Conservation (phyloP, 257 asterid genomes). For the Ophiorrhiza pumila region DNA sequence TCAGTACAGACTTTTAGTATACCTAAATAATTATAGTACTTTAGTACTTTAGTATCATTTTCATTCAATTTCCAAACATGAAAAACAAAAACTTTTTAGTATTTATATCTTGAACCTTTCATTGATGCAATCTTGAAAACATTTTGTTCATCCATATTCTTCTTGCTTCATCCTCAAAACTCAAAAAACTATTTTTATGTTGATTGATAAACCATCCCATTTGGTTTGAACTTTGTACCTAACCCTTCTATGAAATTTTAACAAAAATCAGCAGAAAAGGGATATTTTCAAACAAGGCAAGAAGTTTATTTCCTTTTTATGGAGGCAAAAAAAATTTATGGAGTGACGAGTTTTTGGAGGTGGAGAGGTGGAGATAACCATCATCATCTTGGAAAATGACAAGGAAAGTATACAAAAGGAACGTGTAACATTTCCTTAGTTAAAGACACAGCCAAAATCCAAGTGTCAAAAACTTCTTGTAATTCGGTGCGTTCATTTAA, state of each 20-base stretch:
- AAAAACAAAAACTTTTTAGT: background rate
- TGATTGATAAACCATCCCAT: background rate
- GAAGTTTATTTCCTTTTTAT: background rate
- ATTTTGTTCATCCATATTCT: background rate
- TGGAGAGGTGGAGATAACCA: background rate
- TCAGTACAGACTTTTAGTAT: background rate
- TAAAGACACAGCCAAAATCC: background rate
- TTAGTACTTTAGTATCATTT: too few species aligned
- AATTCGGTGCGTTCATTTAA: background rate
- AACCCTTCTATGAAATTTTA: background rate
- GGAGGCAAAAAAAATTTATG: background rate
- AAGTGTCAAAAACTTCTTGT: background rate
- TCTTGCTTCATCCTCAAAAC: background rate
- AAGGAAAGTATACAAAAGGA: background rate
- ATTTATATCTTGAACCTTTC: background rate
- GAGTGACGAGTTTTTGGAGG: background rate
- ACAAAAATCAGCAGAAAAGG: background rate
- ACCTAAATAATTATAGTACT: background rate
- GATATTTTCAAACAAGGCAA: background rate
- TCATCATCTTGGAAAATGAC: constrained; percentile 12
- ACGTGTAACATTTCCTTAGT: background rate
- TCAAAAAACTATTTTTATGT: background rate
- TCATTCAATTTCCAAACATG: too few species aligned
- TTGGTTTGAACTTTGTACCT: background rate
- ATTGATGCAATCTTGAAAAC: background rate